Evolutionary conservation across 1,284 basidiomycete species (phyloP).

Genomic region (Naganishia sp.): DNA sequence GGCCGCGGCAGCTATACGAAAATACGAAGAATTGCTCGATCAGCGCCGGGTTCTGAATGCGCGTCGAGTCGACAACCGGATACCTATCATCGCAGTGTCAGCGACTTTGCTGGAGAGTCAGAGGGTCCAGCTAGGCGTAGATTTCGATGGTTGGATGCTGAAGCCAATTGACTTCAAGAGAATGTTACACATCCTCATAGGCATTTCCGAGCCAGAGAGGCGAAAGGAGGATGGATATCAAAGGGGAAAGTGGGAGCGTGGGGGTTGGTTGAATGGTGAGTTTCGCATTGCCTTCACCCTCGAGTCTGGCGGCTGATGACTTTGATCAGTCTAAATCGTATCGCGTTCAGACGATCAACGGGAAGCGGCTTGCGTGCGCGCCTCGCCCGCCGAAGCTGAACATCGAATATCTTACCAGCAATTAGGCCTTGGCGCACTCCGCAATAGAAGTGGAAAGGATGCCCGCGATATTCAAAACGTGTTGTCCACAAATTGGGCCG

Average conservation of each 20-base stretch:
- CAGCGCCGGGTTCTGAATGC: slow-evolving; percentile 52
- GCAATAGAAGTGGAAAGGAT: too few species aligned
- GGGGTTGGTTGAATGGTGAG: slow-evolving; percentile 62
- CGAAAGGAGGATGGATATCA: slow-evolving; percentile 63
- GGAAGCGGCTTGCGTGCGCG: too few species aligned
- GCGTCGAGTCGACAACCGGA: slow-evolving; percentile 62
- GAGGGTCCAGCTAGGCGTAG: slow-evolving; percentile 62
- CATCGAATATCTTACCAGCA: too few species aligned
- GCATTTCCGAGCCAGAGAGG: slow-evolving; percentile 62
- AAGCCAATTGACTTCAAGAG: slow-evolving; percentile 81
- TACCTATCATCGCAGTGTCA: slow-evolving; percentile 81
- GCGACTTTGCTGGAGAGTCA: slow-evolving; percentile 71
- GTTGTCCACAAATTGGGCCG: too few species aligned
- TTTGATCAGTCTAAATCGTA: background rate
- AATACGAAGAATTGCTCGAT: slow-evolving; percentile 57
- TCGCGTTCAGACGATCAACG: too few species aligned
- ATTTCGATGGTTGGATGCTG: slow-evolving; percentile 83
- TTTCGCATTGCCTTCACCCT: background rate
- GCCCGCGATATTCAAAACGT: too few species aligned
- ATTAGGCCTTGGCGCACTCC: too few species aligned
- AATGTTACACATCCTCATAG: slow-evolving; percentile 63
- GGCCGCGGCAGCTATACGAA: slow-evolving; percentile 68
- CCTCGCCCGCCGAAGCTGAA: too few species aligned
- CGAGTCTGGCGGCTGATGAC: background rate
- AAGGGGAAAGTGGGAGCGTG: slow-evolving; percentile 68